Conservation (phyloP, 2,329 filamentous ascomycete species). For the Neobulgaria alba region DNA sequence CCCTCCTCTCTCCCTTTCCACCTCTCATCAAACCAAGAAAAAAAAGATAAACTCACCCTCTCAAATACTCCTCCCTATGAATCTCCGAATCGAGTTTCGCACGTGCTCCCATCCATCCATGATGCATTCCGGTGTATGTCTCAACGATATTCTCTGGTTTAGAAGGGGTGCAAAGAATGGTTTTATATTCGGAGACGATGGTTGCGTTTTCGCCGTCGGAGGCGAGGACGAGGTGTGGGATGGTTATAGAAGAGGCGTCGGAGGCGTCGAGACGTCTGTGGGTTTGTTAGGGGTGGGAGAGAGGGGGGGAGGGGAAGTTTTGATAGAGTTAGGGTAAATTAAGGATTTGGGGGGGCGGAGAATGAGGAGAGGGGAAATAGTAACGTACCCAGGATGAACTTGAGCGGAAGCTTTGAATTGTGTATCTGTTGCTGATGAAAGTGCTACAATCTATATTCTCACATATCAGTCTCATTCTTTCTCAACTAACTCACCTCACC, state of each 20-base stretch:
- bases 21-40: neutral
- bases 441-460: no score
- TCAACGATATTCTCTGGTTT: constrained; percentile 31
- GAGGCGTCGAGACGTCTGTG: constrained; percentile 21
- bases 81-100: constrained; percentile 37
- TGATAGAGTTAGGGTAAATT: no score
- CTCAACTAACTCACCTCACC: constrained; percentile 5
- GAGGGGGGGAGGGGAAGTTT: no score
- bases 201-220: constrained; percentile 40
- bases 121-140: constrained; percentile 17
- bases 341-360: no score
- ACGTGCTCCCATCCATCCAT: constrained; percentile 38
- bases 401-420: constrained; percentile 21
- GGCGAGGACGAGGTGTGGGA: constrained; percentile 42
- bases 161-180: constrained; percentile 32
- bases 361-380: neutral
- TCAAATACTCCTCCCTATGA: constrained; percentile 38
- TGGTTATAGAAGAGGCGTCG: constrained; percentile 37
- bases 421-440: constrained; percentile 13
- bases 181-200: constrained; percentile 34
- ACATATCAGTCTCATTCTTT: no score
- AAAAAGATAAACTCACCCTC: constrained; percentile 32
- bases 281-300: no score
- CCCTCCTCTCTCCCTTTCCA: no score
- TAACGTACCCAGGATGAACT: constrained; percentile 20